Base-by-base conservation (phyloP, 257 asterid species). In the Paulownia fortunei region DNA sequence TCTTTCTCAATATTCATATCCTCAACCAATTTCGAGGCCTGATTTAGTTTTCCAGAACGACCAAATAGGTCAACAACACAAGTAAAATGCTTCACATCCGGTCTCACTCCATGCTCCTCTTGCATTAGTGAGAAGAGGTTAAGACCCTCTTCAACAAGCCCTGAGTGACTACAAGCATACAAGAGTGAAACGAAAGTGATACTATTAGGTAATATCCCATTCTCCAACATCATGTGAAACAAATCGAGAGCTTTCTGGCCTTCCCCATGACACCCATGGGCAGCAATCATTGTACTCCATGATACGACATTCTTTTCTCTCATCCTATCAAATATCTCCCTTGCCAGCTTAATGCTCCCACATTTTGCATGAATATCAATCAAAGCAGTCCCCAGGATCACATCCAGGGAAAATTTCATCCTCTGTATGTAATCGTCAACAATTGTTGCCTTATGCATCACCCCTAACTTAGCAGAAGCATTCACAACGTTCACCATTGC, bases 261-360 rank as follows among this genome's bases (percentile, higher is more conserved):
- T 81, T 82, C 86, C 34, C 92, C 92, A 23, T 89, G 90, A 78
- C 86, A 89, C 4, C 89, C 91, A 13, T 87, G 84, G n/a, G 93
- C 90, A 18, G 85, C 92, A 81, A 89, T 87, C 89, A 89, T 89
- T 0, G 90, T 71, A 52, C 90, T 86, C 92, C 92, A 89, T 0
- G 90, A 80, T 11, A 89, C 77, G 4, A 87, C 84, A 21, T 85
- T 87, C 77, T 79, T 86, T 52, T 47, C 62, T 41, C 82, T 77
- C 90, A 87, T 87, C 23, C 69, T 19, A 37, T 87, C 88, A 47
- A 89, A 89, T 18, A 82, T 62, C 77, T 81, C 90, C 62, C 87
- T 81, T 0, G 92, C 94, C 41, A 76, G 75, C 60, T 84, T 87
- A 26, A 87, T 39, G 24, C 82, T 81, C 49, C 92, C 94, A 71